These are phyloP conservation scores for Wickerhamiella allomyrinae DNA, from an alignment of 805 yeast genomes.

Conservation along the genomic window DNA sequence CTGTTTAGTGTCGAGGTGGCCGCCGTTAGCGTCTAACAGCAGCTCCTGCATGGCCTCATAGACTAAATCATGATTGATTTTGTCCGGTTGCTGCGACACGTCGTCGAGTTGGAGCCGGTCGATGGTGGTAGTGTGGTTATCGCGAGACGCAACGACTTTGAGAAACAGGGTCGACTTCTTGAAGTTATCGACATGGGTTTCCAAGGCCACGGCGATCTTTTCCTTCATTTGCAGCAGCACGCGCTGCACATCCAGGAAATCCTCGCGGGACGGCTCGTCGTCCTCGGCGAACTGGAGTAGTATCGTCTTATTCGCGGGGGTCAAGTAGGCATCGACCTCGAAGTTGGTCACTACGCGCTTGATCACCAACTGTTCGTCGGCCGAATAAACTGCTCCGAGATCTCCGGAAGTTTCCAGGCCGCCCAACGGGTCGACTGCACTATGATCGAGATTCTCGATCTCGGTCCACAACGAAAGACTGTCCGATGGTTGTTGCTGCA, in stretches of 20 bases:
- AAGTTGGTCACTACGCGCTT: background rate
- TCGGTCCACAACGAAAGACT: constrained; percentile 53
- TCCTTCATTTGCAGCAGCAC: constrained; percentile 47
- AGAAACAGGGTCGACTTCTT: constrained; percentile 43
- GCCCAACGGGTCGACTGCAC: constrained; percentile 18
- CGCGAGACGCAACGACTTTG: constrained; percentile 32
- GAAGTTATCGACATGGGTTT: constrained; percentile 43
- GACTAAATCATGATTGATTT: constrained; percentile 38
- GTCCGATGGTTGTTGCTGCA: constrained; percentile 41
- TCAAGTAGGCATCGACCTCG: background rate
- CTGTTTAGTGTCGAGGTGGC: background rate
- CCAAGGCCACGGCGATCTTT: constrained; percentile 37
- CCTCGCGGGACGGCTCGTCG: constrained; percentile 10
- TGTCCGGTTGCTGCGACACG: constrained; percentile 10
- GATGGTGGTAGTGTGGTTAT: constrained; percentile 10
- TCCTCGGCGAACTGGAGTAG: constrained; percentile 28
- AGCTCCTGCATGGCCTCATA: constrained; percentile 32
- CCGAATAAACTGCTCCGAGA: background rate
- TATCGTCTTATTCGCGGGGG: constrained; percentile 7
- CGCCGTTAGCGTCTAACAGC: background rate
- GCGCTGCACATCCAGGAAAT: constrained; percentile 42
- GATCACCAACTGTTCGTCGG: background rate
- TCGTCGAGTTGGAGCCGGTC: constrained; percentile 22
- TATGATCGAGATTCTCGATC: constrained; percentile 58
- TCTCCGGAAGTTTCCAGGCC: constrained; percentile 10